Evolutionary conservation across 768 basidiomycete genomes (phyloP), one percentile per base, ranked within the genome.

Genomic region (Mycena rebaudengoi): DNA sequence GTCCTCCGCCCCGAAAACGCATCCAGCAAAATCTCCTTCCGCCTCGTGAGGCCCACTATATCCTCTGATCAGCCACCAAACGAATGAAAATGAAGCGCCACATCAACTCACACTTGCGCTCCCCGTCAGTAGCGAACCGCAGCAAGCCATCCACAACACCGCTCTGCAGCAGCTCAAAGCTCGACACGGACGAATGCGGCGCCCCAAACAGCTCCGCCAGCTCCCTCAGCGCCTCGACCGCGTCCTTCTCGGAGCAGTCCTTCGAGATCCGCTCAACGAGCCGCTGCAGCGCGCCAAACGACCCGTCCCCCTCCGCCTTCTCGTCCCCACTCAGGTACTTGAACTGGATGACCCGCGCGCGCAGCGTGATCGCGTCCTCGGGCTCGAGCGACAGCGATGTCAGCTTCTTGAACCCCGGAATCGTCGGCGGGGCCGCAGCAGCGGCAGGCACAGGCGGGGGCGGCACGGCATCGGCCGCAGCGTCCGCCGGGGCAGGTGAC

Each of bases 151-250:
- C 95, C 2, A 98, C 91, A 5, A 98, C 86, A 3, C 97, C 98
- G 71, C 95, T 97, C 73, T 98, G 92, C 59, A 98, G 79, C 46
- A 99, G 77, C 78, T 99, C 98, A 67, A 99, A 99, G 76, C 96
- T 98, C 2, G 96, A 98, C 5, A 99, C 88, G 10, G 95, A 91
- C 5, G 85, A 86, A 72, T 87, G 85, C 26, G 90, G 86, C 13
- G 88, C 88, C 2, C 89, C 79, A 73, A 99, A 96, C 40, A 95
- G 82, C 32, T 85, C 85, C 2, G 93, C 93, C n/a, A 99, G 80
- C 66, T 91, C 89, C 63, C 83, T 83, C 30, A 98, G 77, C 3
- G 86, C 85, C 39, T 85, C 86, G 10, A 79, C 76, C 25, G 92
- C 75, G 23, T 87, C 87, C 51, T 87, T 83, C 73, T 96, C 94